Conservation (phyloP, 768 basidiomycete species). For the Russula sp. region DNA sequence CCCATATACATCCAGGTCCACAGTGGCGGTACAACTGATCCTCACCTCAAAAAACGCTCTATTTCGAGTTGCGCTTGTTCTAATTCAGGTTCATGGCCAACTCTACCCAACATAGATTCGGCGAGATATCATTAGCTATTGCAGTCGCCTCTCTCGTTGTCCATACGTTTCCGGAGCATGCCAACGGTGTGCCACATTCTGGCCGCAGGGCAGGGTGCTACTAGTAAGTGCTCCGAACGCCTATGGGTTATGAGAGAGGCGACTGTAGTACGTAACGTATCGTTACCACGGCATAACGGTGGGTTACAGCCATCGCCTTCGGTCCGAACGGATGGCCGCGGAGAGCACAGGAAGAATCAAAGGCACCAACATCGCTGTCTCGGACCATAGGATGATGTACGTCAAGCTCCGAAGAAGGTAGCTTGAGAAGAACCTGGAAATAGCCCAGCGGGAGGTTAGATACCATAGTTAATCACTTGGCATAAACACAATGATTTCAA, state of each 20-base stretch:
- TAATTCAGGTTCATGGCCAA: neutral
- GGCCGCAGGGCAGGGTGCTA: too few species aligned
- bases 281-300: too few species aligned
- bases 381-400: neutral
- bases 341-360: neutral
- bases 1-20: neutral
- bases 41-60: neutral
- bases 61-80: neutral
- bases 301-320: neutral
- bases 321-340: neutral
- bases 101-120: neutral
- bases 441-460: conserved; percentile 45
- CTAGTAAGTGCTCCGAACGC: too few species aligned
- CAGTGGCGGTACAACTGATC: neutral
- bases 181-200: too few species aligned
- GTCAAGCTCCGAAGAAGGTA: conserved; percentile 38
- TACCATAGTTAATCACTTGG: conserved; percentile 37
- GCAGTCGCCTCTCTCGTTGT: too few species aligned
- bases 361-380: neutral
- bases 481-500: conserved; percentile 33
- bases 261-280: neutral
- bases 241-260: too few species aligned
- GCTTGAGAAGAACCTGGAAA: conserved; percentile 46
- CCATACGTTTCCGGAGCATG: too few species aligned
- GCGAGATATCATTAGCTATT: neutral